These are phyloP conservation scores for Hortaea werneckii DNA, from an alignment of 2,329 filamentous ascomycete genomes.

Conservation along the genomic window DNA sequence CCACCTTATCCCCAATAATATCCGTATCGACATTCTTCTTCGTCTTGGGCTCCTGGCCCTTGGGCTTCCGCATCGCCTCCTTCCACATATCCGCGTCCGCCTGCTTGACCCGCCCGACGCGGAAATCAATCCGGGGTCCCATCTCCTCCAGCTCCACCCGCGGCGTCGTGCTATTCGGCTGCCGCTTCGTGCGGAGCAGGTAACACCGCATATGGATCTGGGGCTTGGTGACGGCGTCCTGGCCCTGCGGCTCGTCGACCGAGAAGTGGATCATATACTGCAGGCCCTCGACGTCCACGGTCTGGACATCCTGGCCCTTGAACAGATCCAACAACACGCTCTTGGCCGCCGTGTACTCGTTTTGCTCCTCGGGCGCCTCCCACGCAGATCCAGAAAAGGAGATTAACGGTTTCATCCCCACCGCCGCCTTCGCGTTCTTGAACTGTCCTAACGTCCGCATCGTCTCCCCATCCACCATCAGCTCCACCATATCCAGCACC, in stretches of 20 bases:
- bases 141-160: conserved; percentile 92
- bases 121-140: conserved; percentile 86
- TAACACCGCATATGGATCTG: conserved; percentile 64
- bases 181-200: conserved; percentile 74
- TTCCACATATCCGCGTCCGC: conserved; percentile 73
- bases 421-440: conserved; percentile 51
- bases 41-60: conserved; percentile 54
- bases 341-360: conserved; percentile 78
- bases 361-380: conserved; percentile 66
- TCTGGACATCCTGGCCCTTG: conserved; percentile 66
- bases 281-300: conserved; percentile 88
- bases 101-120: conserved; percentile 68
- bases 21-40: conserved; percentile 98
- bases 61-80: conserved; percentile 80
- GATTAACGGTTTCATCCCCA: conserved; percentile 81
- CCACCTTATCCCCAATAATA: conserved; percentile 89
- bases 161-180: conserved; percentile 57
- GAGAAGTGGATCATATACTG: conserved; percentile 80
- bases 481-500: conserved; percentile 88
- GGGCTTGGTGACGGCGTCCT: conserved; percentile 29
- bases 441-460: conserved; percentile 65
- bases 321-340: conserved; percentile 85
- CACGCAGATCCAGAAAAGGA: conserved; percentile 84
- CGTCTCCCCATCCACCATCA: conserved; percentile 66
- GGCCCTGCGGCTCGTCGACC: conserved; percentile 48